Evolutionary conservation across 148 eudicot genomes (phyloP).

Genomic region (Nepenthes gracilis): DNA sequence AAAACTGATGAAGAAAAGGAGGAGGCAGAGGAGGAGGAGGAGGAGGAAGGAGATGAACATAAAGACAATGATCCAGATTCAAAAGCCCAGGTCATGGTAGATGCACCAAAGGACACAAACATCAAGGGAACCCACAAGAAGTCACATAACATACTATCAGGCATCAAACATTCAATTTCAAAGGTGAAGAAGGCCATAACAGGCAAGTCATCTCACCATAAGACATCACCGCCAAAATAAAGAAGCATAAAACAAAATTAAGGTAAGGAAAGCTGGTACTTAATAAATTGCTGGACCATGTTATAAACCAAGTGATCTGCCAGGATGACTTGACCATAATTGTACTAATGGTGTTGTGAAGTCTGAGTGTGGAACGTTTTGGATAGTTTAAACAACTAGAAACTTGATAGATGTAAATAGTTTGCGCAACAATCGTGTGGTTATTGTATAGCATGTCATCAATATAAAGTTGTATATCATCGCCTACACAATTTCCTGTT

Average conservation of each 20-base stretch:
- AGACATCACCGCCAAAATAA: constrained; percentile 39
- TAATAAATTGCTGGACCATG: too few relatives aligned
- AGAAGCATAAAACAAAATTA: background rate
- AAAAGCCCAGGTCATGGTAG: constrained; percentile 11
- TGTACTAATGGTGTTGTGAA: too few relatives aligned
- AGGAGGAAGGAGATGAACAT: constrained; percentile 24
- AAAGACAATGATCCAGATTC: constrained; percentile 19
- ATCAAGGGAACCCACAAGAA: constrained; percentile 41
- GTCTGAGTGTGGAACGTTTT: too few relatives aligned
- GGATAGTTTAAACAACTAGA: too few relatives aligned
- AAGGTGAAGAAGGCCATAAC: constrained; percentile 69
- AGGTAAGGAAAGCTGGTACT: too few relatives aligned
- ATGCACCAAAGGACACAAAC: constrained; percentile 28
- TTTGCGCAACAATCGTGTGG: too few relatives aligned
- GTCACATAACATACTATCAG: constrained; percentile 47
- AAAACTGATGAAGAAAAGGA: constrained; percentile 11
- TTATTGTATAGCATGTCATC: too few relatives aligned
- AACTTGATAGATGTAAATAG: too few relatives aligned
- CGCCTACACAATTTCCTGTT: too few relatives aligned
- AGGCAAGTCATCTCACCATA: constrained; percentile 44
- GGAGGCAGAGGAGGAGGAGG: constrained; percentile 2
- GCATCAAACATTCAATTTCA: constrained; percentile 66
- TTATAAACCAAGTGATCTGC: too few relatives aligned
- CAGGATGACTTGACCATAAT: too few relatives aligned
- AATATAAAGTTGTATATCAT: too few relatives aligned